Conservation (phyloP, 192 early-diverging fungal genomes). For the Mortierella antarctica region DNA sequence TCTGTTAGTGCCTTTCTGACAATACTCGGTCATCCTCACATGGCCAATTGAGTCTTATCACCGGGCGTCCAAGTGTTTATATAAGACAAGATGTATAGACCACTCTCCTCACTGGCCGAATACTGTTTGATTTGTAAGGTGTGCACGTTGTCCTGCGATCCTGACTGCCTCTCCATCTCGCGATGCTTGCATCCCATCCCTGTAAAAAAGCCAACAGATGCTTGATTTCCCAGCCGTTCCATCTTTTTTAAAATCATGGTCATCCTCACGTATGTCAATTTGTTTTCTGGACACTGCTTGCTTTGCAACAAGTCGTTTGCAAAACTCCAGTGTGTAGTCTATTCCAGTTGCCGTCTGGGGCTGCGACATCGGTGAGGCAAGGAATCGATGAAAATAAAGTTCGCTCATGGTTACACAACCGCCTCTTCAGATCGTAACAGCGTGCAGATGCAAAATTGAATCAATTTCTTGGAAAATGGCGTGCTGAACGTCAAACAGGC, state of each 20-base stretch:
- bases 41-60: too few relatives aligned
- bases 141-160: too few relatives aligned
- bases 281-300: background rate
- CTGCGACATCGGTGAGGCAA: background rate
- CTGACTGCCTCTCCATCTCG: too few relatives aligned
- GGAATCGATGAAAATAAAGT: background rate
- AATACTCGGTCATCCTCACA: too few relatives aligned
- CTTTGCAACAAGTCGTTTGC: background rate
- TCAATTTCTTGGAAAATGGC: constrained; percentile 8
- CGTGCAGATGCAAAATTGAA: background rate
- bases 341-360: background rate
- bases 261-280: background rate
- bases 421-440: background rate
- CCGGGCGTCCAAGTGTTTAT: too few relatives aligned
- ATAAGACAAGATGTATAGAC: too few relatives aligned
- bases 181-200: background rate
- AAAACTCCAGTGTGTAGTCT: background rate
- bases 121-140: too few relatives aligned
- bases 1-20: too few relatives aligned
- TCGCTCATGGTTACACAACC: background rate
- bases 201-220: background rate
- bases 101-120: too few relatives aligned
- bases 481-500: background rate
- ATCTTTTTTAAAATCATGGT: background rate
- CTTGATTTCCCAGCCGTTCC: background rate